These are phyloP conservation scores for Acer yangbiense DNA, from an alignment of 345 rosid species.

Conservation along the genomic window DNA sequence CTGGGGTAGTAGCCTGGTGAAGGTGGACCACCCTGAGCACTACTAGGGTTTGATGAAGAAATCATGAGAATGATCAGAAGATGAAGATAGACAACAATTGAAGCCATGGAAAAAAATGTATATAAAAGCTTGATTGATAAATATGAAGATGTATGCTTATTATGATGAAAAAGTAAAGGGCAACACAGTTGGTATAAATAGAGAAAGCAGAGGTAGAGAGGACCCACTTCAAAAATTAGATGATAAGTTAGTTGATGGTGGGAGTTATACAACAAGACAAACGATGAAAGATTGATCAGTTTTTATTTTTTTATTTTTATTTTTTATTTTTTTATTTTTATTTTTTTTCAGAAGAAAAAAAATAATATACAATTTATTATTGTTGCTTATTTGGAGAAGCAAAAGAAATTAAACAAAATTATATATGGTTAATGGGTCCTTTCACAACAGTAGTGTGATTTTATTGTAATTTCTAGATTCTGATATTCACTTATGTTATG, in stretches of 20 bases:
- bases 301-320: neutral
- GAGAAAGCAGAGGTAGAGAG: slow-evolving; percentile 15
- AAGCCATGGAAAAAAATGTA: slow-evolving; percentile 35
- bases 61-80: slow-evolving; percentile 29
- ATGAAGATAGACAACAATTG: slow-evolving; percentile 15
- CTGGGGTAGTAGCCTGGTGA: slow-evolving; percentile 86
- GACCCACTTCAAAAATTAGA: slow-evolving; percentile 29
- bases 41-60: slow-evolving; percentile 18
- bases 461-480: neutral
- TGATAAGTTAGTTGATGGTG: slow-evolving; percentile 43
- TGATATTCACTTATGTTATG: neutral
- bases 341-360: slow-evolving; percentile 17
- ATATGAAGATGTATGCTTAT: neutral
- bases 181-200: slow-evolving; percentile 42
- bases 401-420: neutral
- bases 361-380: neutral
- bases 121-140: neutral
- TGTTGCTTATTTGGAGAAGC: slow-evolving; percentile 27
- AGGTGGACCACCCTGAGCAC: slow-evolving; percentile 58
- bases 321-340: neutral
- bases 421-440: neutral
- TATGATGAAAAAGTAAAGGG: slow-evolving; percentile 29
- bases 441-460: neutral
- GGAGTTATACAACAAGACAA: slow-evolving; percentile 44
- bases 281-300: slow-evolving; percentile 5